Evolutionary conservation across 2,329 filamentous ascomycete species (phyloP).

Genomic region (Cladosporium sphaerospermum): DNA sequence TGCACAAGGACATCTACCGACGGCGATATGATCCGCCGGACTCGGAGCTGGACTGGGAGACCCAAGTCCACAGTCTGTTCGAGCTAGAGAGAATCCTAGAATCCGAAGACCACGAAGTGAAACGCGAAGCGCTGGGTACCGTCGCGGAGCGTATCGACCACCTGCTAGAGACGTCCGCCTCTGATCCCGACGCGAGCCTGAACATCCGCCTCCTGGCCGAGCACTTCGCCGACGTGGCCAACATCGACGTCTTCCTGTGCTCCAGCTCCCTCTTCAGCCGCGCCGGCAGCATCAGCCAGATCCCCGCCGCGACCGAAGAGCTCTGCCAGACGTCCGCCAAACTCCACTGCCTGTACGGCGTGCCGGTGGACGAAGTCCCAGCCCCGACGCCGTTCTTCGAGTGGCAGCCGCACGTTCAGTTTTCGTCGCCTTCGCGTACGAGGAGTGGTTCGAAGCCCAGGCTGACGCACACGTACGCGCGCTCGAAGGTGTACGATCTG

Average conservation of each 20-base stretch:
- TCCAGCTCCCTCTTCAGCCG: slow-evolving; percentile 58
- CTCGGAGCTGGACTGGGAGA: slow-evolving; percentile 31
- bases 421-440: slow-evolving; percentile 20
- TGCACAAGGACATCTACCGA: slow-evolving; percentile 60
- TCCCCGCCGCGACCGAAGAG: slow-evolving; percentile 34
- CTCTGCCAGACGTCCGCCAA: slow-evolving; percentile 62
- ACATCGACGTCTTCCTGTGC: slow-evolving; percentile 56
- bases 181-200: slow-evolving; percentile 44
- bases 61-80: slow-evolving; percentile 30
- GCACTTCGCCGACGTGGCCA: slow-evolving; percentile 42
- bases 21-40: slow-evolving; percentile 32
- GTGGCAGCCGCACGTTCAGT: slow-evolving; percentile 16
- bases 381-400: slow-evolving; percentile 23
- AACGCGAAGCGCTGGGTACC: slow-evolving; percentile 32
- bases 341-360: slow-evolving; percentile 60
- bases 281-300: slow-evolving; percentile 39
- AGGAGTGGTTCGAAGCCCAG: slow-evolving; percentile 14
- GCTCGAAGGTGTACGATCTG: slow-evolving; percentile 67
- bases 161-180: slow-evolving; percentile 20
- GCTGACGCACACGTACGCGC: slow-evolving; percentile 48
- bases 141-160: slow-evolving; percentile 20
- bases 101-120: slow-evolving; percentile 35
- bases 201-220: slow-evolving; percentile 35
- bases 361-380: slow-evolving; percentile 43
- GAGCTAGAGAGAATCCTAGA: slow-evolving; percentile 41